Base-by-base conservation (phyloP, 2,329 filamentous ascomycete genomes). In the Aspergillus pseudonomiae region DNA sequence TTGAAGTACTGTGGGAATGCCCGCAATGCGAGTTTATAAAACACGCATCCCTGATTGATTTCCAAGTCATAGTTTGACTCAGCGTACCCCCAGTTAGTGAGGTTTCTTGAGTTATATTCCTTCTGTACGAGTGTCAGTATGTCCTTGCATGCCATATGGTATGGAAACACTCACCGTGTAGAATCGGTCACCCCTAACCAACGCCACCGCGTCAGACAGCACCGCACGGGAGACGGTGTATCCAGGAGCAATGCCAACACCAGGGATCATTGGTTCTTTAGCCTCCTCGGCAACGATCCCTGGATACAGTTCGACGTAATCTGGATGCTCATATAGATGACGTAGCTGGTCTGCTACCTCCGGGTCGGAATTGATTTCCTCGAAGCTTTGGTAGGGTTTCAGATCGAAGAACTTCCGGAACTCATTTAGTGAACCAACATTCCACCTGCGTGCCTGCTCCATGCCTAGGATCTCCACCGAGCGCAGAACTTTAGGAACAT, bases 11-110 rank as follows among this genome's bases (percentile, higher is more conserved):
- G 85, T 0, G 92, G 93, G 82, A 96, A 93, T 0, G 91, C 91
- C 5, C 90, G 86, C 41, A 92, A 82, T 74, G 94, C 90, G 36
- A 96, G 84, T 81, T 95, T 96, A 82, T 94, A 93, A 78, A 94
- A 91, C 14, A 93, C 87, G 69, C 90, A 93, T 52, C 93, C 92
- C 73, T 95, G 89, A 77, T 95, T 91, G 67, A 94, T 78, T 63
- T 85, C 87, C 24, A 89, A 78, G 69, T 96, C 91, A 61, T 89
- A 92, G 21, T 91, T 84, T 3, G 86, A 89, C 74, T 93, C 90
- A 60, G 88, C 87, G 80, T 86, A 94, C 24, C 92, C 92, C 92
- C 92, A 96, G 77, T 92, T 93, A 1, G 92, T 96, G 54, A 96
- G 78, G 69, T 88, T 87, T 10, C 87, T 85, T 0, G 92, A 86